A percentile compares a stretch with the other conserved stretches of the same genome.
These are phyloP conservation scores for Gillenia trifoliata DNA, from an alignment of 306 rosid species.

Conservation along the genomic window DNA sequence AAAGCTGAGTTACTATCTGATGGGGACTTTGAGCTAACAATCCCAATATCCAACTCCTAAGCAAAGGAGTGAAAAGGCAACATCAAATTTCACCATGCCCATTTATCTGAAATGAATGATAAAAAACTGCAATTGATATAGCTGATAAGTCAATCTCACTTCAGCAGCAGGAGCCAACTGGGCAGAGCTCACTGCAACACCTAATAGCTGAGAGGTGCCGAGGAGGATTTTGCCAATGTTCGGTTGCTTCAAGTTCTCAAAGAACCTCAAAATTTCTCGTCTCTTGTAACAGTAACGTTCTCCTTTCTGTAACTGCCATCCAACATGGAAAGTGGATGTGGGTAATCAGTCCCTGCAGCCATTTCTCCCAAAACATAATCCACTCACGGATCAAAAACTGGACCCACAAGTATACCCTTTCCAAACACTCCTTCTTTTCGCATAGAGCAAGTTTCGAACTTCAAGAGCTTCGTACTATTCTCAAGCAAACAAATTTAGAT, in stretches of 20 bases:
- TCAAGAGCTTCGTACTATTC: not conserved
- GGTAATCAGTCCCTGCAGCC: slow-evolving; percentile 37
- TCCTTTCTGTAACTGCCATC: slow-evolving; percentile 29
- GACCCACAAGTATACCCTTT: slow-evolving; percentile 1
- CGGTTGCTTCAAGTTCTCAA: slow-evolving; percentile 21
- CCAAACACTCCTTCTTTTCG: not conserved
- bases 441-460: not conserved
- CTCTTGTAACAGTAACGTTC: slow-evolving; percentile 22
- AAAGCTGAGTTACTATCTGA: slow-evolving; percentile 18
- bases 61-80: not conserved
- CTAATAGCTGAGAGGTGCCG: slow-evolving; percentile 25
- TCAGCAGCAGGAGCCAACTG: slow-evolving; percentile 29
- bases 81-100: not conserved
- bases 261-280: slow-evolving; percentile 24
- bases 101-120: not conserved
- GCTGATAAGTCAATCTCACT: not conserved
- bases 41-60: slow-evolving; percentile 24
- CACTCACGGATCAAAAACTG: not conserved
- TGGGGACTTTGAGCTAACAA: slow-evolving; percentile 23
- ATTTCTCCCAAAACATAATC: slow-evolving; percentile 29
- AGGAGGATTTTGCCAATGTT: slow-evolving; percentile 31
- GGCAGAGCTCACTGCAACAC: slow-evolving; percentile 29
- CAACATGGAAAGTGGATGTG: slow-evolving; percentile 25
- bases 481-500: not conserved
- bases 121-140: not conserved